These are phyloP conservation scores for Talaromyces sp. DNA, from an alignment of 2,329 filamentous ascomycete genomes.

Conservation along the genomic window DNA sequence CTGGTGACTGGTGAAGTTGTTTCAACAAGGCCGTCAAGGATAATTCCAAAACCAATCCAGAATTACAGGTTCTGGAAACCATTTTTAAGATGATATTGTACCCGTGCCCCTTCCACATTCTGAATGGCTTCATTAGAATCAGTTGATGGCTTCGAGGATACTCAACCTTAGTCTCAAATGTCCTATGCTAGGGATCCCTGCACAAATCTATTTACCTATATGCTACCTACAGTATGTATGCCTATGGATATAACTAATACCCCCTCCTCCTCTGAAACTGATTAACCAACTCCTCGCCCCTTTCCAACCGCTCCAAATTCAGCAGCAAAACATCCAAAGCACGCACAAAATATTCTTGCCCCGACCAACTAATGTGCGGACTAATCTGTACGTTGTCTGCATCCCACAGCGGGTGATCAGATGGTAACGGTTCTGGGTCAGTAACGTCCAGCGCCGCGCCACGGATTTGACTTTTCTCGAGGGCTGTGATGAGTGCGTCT, in stretches of 20 bases:
- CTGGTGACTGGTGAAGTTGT: too few species aligned
- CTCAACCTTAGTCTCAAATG: too few species aligned
- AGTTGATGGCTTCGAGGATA: too few species aligned
- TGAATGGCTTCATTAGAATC: too few species aligned
- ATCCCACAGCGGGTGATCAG: slow-evolving; percentile 67
- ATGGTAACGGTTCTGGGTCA: slow-evolving; percentile 73
- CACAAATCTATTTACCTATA: too few species aligned
- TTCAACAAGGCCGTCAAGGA: too few species aligned
- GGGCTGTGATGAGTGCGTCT: slow-evolving; percentile 60
- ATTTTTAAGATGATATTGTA: too few species aligned
- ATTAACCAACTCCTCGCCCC: slow-evolving; percentile 58
- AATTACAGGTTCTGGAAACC: too few species aligned
- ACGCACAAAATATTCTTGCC: slow-evolving; percentile 56
- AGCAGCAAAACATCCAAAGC: slow-evolving; percentile 58
- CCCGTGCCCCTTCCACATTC: too few species aligned
- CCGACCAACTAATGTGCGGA: slow-evolving; percentile 62
- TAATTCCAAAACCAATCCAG: too few species aligned
- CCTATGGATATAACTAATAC: slow-evolving; percentile 48
- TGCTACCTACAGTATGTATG: too few species aligned
- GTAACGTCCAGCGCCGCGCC: slow-evolving; percentile 77
- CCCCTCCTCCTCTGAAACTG: slow-evolving; percentile 60
- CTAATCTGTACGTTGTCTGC: slow-evolving; percentile 68
- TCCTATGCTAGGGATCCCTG: too few species aligned
- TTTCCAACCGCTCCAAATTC: slow-evolving; percentile 56
- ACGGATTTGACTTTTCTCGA: slow-evolving; percentile 54